These are phyloP conservation scores for Aspergillus asperescens DNA, from an alignment of 495 filamentous ascomycete species.

Conservation along the genomic window DNA sequence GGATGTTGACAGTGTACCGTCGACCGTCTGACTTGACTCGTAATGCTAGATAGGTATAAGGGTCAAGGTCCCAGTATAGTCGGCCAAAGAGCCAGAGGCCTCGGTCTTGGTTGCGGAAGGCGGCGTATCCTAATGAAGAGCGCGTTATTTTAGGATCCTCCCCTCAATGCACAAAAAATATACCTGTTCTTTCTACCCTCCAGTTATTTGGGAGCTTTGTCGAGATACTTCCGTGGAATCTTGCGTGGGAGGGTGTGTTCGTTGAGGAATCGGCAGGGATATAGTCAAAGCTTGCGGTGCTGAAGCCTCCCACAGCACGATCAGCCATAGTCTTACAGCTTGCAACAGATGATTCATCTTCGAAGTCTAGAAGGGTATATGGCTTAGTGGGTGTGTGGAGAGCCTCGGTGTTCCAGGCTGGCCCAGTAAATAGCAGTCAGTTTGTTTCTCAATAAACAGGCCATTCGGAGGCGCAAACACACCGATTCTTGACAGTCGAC, in stretches of 20 bases:
- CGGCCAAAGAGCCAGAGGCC: constrained; percentile 69
- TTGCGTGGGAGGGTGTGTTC: constrained; percentile 52
- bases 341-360: constrained; percentile 53
- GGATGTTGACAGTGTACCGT: constrained; percentile 90
- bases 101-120: constrained; percentile 66
- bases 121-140: constrained; percentile 72
- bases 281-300: constrained; percentile 65
- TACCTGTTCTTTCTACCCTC: constrained; percentile 58
- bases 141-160: neutral
- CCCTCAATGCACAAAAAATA: neutral
- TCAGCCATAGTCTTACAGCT: constrained; percentile 83
- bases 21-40: constrained; percentile 88
- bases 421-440: constrained; percentile 2
- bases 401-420: constrained; percentile 48
- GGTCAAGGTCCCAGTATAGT: constrained; percentile 79
- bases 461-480: neutral
- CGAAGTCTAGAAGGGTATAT: constrained; percentile 52
- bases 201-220: constrained; percentile 62
- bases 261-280: constrained; percentile 43
- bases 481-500: constrained; percentile 51
- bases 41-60: constrained; percentile 79
- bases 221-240: constrained; percentile 85
- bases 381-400: constrained; percentile 46
- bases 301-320: constrained; percentile 78
- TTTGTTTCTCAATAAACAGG: neutral